Evolutionary conservation across 2,329 filamentous ascomycete species (phyloP).

Genomic region (Stachybotrys chlorohalonatus): DNA sequence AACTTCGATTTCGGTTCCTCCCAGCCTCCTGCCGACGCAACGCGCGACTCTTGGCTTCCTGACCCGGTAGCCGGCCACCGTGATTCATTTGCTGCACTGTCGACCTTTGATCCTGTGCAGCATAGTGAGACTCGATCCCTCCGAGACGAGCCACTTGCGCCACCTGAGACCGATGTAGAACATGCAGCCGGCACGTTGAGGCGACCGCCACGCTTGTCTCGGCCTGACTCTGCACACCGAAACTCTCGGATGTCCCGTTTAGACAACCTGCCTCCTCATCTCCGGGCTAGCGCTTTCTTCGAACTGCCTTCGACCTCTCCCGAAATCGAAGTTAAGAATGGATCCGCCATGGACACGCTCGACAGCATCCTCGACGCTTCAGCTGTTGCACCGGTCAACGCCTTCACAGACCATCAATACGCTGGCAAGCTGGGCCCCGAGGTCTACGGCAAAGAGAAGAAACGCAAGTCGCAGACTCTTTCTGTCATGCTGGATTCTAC

Average conservation of each 20-base stretch:
- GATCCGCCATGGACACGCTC: constrained; percentile 80
- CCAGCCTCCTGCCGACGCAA: constrained; percentile 7
- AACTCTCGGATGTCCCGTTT: constrained; percentile 21
- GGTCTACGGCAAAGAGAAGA: constrained; percentile 58
- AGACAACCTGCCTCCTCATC: constrained; percentile 60
- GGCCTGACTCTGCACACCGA: constrained; percentile 19
- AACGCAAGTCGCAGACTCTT: constrained; percentile 29
- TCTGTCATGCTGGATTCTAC: constrained; percentile 13
- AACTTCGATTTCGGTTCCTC: constrained; percentile 1
- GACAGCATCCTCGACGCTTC: constrained; percentile 91
- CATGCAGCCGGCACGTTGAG: constrained; percentile 14
- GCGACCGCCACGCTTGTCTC: constrained; percentile 23
- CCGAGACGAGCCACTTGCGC: constrained; percentile 3
- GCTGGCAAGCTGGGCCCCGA: constrained; percentile 67
- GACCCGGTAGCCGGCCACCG: constrained; percentile 33
- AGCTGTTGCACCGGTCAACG: constrained; percentile 75
- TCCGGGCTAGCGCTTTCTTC: constrained; percentile 88
- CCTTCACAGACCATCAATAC: constrained; percentile 84
- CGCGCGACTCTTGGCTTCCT: constrained; percentile 31
- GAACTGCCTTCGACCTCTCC: constrained; percentile 52
- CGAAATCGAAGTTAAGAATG: constrained; percentile 54
- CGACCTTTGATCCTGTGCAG: constrained; percentile 14
- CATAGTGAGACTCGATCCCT: constrained; percentile 9
- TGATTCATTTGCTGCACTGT: constrained; percentile 22
- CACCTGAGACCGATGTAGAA: constrained; percentile 8